A percentile compares a stretch with the other conserved stretches of the same genome.
Conservation (phyloP, 192 early-diverging fungal genomes). For the Backusella macrospora region DNA sequence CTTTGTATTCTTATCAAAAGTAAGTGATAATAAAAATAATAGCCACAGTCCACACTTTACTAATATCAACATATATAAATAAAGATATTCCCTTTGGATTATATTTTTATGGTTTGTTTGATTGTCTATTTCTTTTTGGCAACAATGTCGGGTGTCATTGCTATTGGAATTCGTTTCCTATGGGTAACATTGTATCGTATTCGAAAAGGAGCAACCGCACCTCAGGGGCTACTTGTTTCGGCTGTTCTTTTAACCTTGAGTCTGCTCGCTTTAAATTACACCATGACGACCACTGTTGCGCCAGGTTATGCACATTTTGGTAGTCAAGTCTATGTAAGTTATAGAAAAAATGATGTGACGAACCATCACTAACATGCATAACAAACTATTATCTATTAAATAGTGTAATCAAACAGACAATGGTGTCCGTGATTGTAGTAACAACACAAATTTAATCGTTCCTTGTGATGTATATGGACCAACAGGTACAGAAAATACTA, state of each 20-base stretch:
- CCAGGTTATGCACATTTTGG: slow-evolving; percentile 67
- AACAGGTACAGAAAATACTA: slow-evolving; percentile 30
- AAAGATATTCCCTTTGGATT: slow-evolving; percentile 59
- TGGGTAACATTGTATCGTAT: slow-evolving; percentile 57
- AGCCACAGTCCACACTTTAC: neutral
- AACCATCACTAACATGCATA: neutral
- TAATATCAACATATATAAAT: neutral
- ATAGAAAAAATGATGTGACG: neutral
- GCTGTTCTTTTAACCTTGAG: slow-evolving; percentile 54
- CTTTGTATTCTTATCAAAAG: slow-evolving; percentile 51
- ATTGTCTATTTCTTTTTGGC: slow-evolving; percentile 58
- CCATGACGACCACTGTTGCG: slow-evolving; percentile 57
- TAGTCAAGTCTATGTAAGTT: slow-evolving; percentile 59
- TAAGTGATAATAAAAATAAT: slow-evolving; percentile 25
- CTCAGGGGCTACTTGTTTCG: slow-evolving; percentile 61
- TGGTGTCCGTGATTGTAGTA: slow-evolving; percentile 46
- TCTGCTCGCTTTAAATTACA: slow-evolving; percentile 56
- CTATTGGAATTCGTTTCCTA: slow-evolving; percentile 59
- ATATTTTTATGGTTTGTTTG: slow-evolving; percentile 52
- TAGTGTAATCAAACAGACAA: slow-evolving; percentile 57
- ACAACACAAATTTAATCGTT: slow-evolving; percentile 53
- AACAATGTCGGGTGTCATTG: slow-evolving; percentile 55
- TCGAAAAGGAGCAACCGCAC: slow-evolving; percentile 50
- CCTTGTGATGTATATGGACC: slow-evolving; percentile 61
- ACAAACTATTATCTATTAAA: neutral